Conservation (phyloP, 768 basidiomycete genomes). For the Podaxis mareebaensis region DNA sequence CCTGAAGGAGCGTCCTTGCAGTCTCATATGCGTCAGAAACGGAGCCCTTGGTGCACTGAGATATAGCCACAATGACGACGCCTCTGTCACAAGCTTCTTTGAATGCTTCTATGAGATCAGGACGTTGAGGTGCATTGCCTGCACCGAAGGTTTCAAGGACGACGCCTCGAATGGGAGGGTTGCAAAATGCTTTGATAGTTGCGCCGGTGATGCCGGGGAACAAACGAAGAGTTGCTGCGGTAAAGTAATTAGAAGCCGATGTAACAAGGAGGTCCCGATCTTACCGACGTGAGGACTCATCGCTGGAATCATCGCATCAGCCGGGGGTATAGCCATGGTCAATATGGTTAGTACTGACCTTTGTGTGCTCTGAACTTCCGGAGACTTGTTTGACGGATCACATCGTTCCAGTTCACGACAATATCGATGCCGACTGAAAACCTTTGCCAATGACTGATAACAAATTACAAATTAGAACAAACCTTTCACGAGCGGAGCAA, state of each 20-base stretch:
- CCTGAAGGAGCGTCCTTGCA: conserved; percentile 64
- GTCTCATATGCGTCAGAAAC: conserved; percentile 86
- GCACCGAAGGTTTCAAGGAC: conserved; percentile 92
- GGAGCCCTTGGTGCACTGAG: conserved; percentile 85
- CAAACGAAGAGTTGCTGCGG: conserved; percentile 74
- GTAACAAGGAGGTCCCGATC: conserved; percentile 23
- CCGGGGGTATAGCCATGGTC: neutral
- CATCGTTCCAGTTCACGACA: conserved; percentile 84
- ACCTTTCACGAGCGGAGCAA: conserved; percentile 81
- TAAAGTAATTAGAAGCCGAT: conserved; percentile 6
- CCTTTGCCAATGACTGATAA: conserved; percentile 13
- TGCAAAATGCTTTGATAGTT: conserved; percentile 75
- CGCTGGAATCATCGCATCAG: conserved; percentile 38
- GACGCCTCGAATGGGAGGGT: conserved; percentile 74
- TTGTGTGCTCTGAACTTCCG: conserved; percentile 83
- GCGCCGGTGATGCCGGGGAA: conserved; percentile 84
- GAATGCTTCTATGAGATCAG: conserved; percentile 74
- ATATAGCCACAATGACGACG: conserved; percentile 87
- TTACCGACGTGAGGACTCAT: conserved; percentile 82
- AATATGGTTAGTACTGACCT: conserved; percentile 36
- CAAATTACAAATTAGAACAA: conserved; percentile 18
- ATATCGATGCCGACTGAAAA: conserved; percentile 84
- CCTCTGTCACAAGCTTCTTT: conserved; percentile 82
- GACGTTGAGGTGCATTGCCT: conserved; percentile 86
- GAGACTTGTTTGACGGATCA: conserved; percentile 78